phyloP scores from a whole-genome alignment of 2,329 filamentous ascomycete genomes.

The Curvularia sp. region DNA sequence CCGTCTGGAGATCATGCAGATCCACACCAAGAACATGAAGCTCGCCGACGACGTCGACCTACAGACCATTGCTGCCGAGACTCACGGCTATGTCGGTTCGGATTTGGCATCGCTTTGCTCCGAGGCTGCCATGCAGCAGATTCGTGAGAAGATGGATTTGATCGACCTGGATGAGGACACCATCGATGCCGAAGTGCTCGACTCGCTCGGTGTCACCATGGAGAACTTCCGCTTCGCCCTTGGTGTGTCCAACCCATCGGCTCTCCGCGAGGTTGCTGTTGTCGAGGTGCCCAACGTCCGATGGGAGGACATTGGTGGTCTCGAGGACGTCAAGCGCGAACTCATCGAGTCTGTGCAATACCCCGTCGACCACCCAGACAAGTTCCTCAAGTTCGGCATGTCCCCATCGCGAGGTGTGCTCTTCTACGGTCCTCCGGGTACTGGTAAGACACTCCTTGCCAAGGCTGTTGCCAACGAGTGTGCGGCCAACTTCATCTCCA shows the following conservation, averaged over 20 bases:
- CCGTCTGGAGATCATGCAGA: constrained; percentile 97
- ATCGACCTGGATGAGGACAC: constrained; percentile 99
- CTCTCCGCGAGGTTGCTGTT: constrained; percentile 96
- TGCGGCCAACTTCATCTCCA: constrained; percentile 98
- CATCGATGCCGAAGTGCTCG: constrained; percentile 96
- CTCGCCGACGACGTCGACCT: constrained; percentile 95
- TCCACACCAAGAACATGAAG: constrained; percentile 99
- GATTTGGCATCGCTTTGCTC: constrained; percentile 98
- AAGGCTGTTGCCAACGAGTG: constrained; percentile 99
- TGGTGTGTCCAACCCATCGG: constrained; percentile 97
- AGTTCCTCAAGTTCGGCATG: constrained; percentile 99
- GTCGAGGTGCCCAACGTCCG: constrained; percentile 99
- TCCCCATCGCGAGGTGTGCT: constrained; percentile 97
- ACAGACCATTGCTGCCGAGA: constrained; percentile 95
- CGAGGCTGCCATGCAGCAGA: constrained; percentile 99
- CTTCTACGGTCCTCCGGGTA: constrained; percentile 99
- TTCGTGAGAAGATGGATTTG: constrained; percentile 99
- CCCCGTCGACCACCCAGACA: constrained; percentile 98
- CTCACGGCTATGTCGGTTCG: constrained; percentile 98
- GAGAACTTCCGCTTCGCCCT: constrained; percentile 99
- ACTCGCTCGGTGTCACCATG: constrained; percentile 98
- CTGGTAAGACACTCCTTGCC: constrained; percentile 99
- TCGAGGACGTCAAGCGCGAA: constrained; percentile 98
- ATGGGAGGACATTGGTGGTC: constrained; percentile 99
- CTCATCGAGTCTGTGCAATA: constrained; percentile 99